Conservation (phyloP, 441 rosid species). For the Rhodomyrtus psidioides region DNA sequence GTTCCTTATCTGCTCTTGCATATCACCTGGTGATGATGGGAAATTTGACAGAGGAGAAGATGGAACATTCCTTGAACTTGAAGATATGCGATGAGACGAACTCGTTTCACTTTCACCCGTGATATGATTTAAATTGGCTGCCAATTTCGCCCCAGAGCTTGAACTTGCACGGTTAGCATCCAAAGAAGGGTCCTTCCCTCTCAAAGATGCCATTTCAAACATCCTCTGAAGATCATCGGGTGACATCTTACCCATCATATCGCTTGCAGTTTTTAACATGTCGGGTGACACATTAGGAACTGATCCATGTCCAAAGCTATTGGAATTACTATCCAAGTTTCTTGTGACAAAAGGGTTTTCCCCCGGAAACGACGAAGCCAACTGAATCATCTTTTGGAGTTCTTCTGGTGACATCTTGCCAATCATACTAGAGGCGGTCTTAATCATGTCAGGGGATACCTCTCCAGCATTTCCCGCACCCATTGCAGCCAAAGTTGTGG, state of each 20-base stretch:
- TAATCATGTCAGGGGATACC: slow-evolving; percentile 73
- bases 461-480: slow-evolving; percentile 66
- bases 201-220: slow-evolving; percentile 70
- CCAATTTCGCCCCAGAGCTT: slow-evolving; percentile 12
- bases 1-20: slow-evolving; percentile 85
- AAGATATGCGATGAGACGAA: slow-evolving; percentile 25
- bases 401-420: slow-evolving; percentile 85
- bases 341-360: slow-evolving; percentile 28
- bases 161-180: slow-evolving; percentile 13
- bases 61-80: slow-evolving; percentile 28
- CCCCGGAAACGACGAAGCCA: slow-evolving; percentile 74
- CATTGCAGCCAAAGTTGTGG: slow-evolving; percentile 57
- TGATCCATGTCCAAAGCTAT: slow-evolving; percentile 32
- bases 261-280: slow-evolving; percentile 55
- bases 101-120: slow-evolving; percentile 42
- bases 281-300: slow-evolving; percentile 38
- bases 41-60: slow-evolving; percentile 31
- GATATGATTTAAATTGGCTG: slow-evolving; percentile 20
- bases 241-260: slow-evolving; percentile 56
- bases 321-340: slow-evolving; percentile 19
- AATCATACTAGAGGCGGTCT: slow-evolving; percentile 72
- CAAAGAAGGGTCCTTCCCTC: slow-evolving; percentile 28
- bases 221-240: slow-evolving; percentile 62
- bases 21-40: slow-evolving; percentile 47
- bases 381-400: slow-evolving; percentile 70